Base-by-base conservation (phyloP, 2,329 filamentous ascomycete species). In the Chaetomium sp. region DNA sequence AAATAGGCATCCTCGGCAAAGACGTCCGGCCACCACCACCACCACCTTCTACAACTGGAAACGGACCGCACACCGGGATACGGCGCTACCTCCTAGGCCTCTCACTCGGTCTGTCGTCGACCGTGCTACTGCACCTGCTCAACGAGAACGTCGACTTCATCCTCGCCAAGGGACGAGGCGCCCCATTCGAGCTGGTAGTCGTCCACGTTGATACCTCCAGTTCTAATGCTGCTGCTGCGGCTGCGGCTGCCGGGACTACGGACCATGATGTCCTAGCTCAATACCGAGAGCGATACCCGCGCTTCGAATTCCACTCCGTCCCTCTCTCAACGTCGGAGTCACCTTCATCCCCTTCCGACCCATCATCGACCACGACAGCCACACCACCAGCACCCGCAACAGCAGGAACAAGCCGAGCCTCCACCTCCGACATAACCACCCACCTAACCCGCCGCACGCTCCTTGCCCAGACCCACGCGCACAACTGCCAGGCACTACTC, bases 101-200 rank as follows among this genome's bases (percentile, higher is more conserved):
- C 1, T 96, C 91, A 0, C 86, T 90, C 65, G 92, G 94, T 0
- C 76, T 87, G 1, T 94, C 88, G 1, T 97, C 92, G 0, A 79
- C 87, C 11, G 81, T 84, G 11, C 76, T 99, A 44, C 76, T 95
- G 35, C 81, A 92, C 64, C 78, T 95, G 27, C 75, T 97, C 53
- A 81, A 89, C 69, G 74, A 79, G 58, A 88, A 90, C 66, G 76
- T 88, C 46, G 76, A 80, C 61, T 79, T 78, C 53, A 87, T 92
- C 68, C 76, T 79, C 42, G 75, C 78, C 44, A 85, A 82, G 57
- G 84, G 83, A 62, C 81, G 82, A 4, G 79, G 84, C 51, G 74
- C 81, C 4, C 80, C 83, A 0, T 96, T 89, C 67, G 81, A 86
- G 47, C 73, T 95, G 40, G 73, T 80, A 55, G 76, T 86, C 11